phyloP scores from a whole-genome alignment of 2,329 filamentous ascomycete species.

The Colletotrichum scovillei region DNA sequence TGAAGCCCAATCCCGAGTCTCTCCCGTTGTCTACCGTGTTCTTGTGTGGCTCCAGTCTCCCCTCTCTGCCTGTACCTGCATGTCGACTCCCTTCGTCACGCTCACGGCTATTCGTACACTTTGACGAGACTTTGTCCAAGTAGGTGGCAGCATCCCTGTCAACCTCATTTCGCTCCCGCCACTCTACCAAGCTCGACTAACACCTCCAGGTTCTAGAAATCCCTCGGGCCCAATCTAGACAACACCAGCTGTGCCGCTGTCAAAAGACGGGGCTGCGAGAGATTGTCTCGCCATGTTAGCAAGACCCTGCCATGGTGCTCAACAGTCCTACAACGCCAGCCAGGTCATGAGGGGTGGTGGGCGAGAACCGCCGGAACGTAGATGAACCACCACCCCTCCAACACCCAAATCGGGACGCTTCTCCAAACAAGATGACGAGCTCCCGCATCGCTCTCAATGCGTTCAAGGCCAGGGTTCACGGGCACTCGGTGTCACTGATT shows the following conservation, averaged over 20 bases:
- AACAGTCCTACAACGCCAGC: neutral
- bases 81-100: neutral
- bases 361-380: constrained; percentile 6
- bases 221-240: neutral
- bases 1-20: neutral
- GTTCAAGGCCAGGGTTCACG: neutral
- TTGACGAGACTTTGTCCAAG: neutral
- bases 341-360: neutral
- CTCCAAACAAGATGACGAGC: constrained; percentile 5
- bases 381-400: constrained; percentile 2
- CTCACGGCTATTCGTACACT: neutral
- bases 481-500: neutral
- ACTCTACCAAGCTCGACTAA: neutral
- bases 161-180: constrained; percentile 2
- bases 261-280: neutral
- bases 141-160: neutral
- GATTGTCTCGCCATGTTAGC: neutral
- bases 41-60: neutral
- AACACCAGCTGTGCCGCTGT: neutral
- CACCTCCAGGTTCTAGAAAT: neutral
- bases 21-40: neutral
- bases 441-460: neutral
- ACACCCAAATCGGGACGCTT: neutral
- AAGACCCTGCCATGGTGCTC: neutral
- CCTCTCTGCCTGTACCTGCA: neutral